These are phyloP conservation scores for Lolium multiflorum DNA, from an alignment of 176 grass and related monocot species.

Conservation along the genomic window DNA sequence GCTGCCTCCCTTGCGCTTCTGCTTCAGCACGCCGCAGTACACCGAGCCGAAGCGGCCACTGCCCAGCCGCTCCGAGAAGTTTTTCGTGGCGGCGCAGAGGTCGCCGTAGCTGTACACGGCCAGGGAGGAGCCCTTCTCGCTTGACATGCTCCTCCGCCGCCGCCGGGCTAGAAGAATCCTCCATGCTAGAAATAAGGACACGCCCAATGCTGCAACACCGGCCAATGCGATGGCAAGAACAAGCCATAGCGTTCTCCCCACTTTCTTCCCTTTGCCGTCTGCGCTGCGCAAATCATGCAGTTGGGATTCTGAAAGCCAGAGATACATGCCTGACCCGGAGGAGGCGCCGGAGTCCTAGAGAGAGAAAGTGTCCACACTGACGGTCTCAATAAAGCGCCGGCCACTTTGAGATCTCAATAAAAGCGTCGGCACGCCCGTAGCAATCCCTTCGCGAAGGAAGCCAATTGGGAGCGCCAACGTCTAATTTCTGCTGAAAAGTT, in stretches of 20 bases:
- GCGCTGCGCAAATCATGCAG: not conserved
- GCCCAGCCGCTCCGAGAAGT: too few relatives aligned
- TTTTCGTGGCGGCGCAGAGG: constrained; percentile 37
- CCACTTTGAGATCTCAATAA: too few relatives aligned
- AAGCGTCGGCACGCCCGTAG: too few relatives aligned
- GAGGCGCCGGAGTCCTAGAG: not conserved
- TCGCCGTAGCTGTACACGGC: constrained; percentile 34
- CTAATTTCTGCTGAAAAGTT: too few relatives aligned
- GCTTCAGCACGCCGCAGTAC: too few relatives aligned
- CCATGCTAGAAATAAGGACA: not conserved
- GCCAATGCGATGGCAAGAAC: constrained; percentile 8
- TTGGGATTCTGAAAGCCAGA: constrained; percentile 17
- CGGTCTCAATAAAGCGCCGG: too few relatives aligned
- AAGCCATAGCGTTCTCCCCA: not conserved
- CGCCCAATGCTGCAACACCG: not conserved
- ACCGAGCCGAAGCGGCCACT: too few relatives aligned
- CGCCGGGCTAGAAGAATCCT: not conserved
- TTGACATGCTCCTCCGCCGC: not conserved
- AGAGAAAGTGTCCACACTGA: too few relatives aligned
- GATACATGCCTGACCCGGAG: not conserved
- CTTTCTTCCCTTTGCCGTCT: not conserved
- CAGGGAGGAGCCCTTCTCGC: constrained; percentile 18
- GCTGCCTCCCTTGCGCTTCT: too few relatives aligned
- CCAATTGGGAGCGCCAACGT: too few relatives aligned
- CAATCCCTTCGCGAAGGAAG: too few relatives aligned